Evolutionary conservation across 2,329 filamentous ascomycete genomes (phyloP).

Genomic region (Aplosporella prunicola): DNA sequence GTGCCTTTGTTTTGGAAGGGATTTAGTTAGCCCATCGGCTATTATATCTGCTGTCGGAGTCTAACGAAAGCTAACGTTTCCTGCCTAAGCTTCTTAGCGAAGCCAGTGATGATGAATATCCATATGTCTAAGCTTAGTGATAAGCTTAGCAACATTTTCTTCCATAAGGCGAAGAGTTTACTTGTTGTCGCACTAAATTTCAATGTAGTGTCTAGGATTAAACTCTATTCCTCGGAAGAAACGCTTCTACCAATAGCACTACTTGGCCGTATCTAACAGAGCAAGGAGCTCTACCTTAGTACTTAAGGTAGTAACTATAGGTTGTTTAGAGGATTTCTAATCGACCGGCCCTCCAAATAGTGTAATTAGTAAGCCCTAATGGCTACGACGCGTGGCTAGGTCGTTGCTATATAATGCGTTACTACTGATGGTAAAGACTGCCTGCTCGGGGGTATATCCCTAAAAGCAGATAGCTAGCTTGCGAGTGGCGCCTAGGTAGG

Average conservation of each 20-base stretch:
- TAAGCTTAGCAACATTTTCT: not conserved
- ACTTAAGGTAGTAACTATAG: slow-evolving; percentile 15
- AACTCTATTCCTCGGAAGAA: slow-evolving; percentile 14
- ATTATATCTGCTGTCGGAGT: no score
- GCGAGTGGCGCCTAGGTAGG: slow-evolving; percentile 11
- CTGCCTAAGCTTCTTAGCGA: no score
- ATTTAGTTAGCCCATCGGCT: no score
- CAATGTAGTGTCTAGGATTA: not conserved
- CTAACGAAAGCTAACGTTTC: no score
- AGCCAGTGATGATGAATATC: no score
- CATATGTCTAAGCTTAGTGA: slow-evolving; percentile 13
- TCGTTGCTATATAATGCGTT: slow-evolving; percentile 17
- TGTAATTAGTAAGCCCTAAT: slow-evolving; percentile 17
- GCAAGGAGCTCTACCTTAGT: slow-evolving; percentile 16
- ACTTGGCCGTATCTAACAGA: slow-evolving; percentile 7
- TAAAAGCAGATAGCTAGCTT: slow-evolving; percentile 8
- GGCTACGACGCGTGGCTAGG: slow-evolving; percentile 12
- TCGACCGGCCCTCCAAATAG: slow-evolving; percentile 17
- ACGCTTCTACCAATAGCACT: slow-evolving; percentile 11
- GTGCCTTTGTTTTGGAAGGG: no score
- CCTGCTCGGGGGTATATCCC: slow-evolving; percentile 10
- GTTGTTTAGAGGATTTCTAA: slow-evolving; percentile 14
- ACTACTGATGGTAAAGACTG: slow-evolving; percentile 6
- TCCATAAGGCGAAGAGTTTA: slow-evolving; percentile 10
- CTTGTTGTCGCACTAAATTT: slow-evolving; percentile 10